Evolutionary conservation across 2,329 filamentous ascomycete species (phyloP).

Genomic region (Arthroderma uncinatum): DNA sequence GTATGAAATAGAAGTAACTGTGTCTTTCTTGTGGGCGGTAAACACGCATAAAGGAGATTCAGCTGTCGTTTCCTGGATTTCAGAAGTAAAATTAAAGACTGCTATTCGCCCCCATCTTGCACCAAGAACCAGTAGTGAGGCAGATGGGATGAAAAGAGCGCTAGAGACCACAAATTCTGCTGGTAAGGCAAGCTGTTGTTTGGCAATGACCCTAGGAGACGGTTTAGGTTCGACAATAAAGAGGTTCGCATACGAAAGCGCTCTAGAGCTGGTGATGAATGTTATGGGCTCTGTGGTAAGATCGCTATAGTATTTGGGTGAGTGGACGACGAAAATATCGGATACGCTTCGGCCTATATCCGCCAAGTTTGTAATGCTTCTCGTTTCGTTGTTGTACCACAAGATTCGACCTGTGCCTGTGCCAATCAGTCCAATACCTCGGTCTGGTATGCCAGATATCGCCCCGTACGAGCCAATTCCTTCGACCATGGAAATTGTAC

Average conservation of each 20-base stretch:
- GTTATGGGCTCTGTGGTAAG: background rate
- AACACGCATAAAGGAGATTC: constrained; percentile 13
- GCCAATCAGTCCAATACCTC: constrained; percentile 27
- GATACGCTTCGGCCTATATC: constrained; percentile 23
- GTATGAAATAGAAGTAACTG: constrained; percentile 53
- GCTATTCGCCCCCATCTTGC: constrained; percentile 46
- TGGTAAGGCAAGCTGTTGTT: constrained; percentile 47
- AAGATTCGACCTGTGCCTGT: constrained; percentile 23
- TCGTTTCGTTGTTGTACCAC: constrained; percentile 26
- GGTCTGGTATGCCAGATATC: constrained; percentile 23
- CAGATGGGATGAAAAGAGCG: constrained; percentile 28
- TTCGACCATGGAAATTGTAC: constrained; percentile 21
- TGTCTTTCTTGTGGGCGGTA: constrained; percentile 44
- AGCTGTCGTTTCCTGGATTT: background rate
- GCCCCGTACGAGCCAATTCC: constrained; percentile 24
- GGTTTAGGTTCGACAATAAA: constrained; percentile 6
- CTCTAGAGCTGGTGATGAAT: background rate
- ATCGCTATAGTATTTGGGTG: background rate
- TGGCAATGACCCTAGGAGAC: constrained; percentile 26
- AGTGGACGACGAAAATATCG: constrained; percentile 19
- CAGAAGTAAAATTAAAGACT: constrained; percentile 30
- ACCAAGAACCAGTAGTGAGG: constrained; percentile 40
- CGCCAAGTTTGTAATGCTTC: constrained; percentile 20
- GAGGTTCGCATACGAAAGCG: constrained; percentile 1
- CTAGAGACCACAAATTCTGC: constrained; percentile 43